Evolutionary conservation across 2,329 filamentous ascomycete genomes (phyloP).

Genomic region (Trichoderma citrinoviride): DNA sequence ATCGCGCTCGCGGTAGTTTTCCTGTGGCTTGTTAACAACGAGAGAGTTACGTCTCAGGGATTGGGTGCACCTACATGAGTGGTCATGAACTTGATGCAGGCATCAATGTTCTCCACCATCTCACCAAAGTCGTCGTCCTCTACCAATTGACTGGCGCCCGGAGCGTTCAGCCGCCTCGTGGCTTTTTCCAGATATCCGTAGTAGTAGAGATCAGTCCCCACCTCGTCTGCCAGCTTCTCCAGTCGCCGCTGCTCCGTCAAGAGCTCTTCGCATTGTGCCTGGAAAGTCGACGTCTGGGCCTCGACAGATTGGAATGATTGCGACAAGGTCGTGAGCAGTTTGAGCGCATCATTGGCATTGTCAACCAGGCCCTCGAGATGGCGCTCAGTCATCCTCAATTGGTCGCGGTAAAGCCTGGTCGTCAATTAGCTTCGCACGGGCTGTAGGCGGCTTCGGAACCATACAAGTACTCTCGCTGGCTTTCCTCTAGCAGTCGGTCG

Average conservation of each 20-base stretch:
- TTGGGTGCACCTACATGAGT: constrained; percentile 60
- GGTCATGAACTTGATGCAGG: constrained; percentile 91
- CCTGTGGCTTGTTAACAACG: constrained; percentile 42
- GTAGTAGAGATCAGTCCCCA: constrained; percentile 88
- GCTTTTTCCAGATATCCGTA: constrained; percentile 92
- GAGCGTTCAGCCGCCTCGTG: constrained; percentile 85
- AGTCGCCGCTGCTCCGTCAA: constrained; percentile 78
- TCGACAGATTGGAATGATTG: constrained; percentile 86
- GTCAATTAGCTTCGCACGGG: constrained; percentile 31
- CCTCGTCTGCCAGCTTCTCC: constrained; percentile 74
- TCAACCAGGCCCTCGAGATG: constrained; percentile 77
- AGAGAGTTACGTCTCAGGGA: not conserved
- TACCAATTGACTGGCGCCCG: constrained; percentile 81
- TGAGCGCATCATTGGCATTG: constrained; percentile 73
- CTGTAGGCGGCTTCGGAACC: constrained; percentile 28
- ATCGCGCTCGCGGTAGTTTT: constrained; percentile 81
- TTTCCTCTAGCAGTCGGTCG: constrained; percentile 71
- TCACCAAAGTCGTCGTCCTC: constrained; percentile 82
- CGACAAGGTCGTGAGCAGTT: constrained; percentile 74
- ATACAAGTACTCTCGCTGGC: constrained; percentile 81
- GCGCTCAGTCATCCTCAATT: constrained; percentile 74
- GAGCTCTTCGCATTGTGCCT: constrained; percentile 85
- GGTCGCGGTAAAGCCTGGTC: constrained; percentile 70
- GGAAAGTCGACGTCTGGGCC: constrained; percentile 87
- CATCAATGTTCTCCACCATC: constrained; percentile 82